Percentiles rank a stretch among this genome's conserved stretches.
These are phyloP conservation scores for Oryza longistaminata DNA, from an alignment of 176 grass and related monocot genomes.

Conservation along the genomic window DNA sequence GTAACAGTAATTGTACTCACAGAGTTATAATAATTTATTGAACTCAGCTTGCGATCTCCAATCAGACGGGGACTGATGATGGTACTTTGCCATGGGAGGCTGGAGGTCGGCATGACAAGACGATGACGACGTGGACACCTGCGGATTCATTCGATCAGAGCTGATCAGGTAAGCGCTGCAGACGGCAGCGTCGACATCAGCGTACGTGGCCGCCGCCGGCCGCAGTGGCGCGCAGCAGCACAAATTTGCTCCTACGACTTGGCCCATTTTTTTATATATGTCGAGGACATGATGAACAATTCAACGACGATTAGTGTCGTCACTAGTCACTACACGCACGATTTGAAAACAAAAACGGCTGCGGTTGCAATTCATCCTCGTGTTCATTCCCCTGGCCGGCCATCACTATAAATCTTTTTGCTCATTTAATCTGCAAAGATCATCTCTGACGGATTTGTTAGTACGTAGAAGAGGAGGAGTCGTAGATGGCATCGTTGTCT, in stretches of 20 bases:
- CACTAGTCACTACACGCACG: no score
- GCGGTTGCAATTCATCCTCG: not conserved
- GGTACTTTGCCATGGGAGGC: not conserved
- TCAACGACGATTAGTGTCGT: no score
- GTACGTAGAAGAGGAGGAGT: no score
- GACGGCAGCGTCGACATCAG: not conserved
- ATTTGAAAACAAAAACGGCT: no score
- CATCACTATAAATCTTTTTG: not conserved
- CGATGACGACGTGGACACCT: not conserved
- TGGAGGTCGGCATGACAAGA: conserved; percentile 9
- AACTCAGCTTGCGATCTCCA: not conserved
- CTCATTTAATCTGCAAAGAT: not conserved
- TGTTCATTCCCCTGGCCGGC: not conserved
- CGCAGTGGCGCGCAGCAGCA: no score
- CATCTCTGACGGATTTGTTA: not conserved
- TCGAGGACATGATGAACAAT: no score
- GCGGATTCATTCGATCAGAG: not conserved
- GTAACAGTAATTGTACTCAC: not conserved
- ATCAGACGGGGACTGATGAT: not conserved
- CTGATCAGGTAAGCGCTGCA: no score
- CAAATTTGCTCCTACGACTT: not conserved
- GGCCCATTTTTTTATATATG: not conserved
- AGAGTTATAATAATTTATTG: not conserved
- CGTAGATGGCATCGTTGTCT: not conserved
- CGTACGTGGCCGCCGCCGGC: no score